A percentile compares a stretch with the other conserved stretches of the same genome.
These are phyloP conservation scores for Senna tora DNA, from an alignment of 306 rosid species.

Conservation along the genomic window DNA sequence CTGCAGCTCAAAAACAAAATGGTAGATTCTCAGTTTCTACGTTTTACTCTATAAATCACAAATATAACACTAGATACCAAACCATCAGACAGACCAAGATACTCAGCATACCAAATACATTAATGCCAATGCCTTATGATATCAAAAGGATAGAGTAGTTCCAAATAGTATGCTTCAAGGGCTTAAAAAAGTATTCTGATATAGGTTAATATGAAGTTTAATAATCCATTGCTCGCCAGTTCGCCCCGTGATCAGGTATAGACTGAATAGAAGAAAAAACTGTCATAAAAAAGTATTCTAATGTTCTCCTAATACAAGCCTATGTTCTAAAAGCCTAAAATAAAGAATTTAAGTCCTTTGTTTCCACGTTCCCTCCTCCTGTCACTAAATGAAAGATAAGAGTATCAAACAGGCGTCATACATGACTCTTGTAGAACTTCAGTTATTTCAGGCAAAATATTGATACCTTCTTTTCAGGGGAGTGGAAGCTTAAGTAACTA, in stretches of 20 bases:
- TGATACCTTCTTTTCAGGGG: not conserved
- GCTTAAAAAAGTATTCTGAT: not conserved
- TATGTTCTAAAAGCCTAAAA: constrained; percentile 17
- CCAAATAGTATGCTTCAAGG: constrained; percentile 3
- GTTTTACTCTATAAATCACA: constrained; percentile 9
- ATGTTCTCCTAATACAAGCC: not conserved
- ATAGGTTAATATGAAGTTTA: not conserved
- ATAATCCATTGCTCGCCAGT: not conserved
- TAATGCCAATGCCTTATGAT: not conserved
- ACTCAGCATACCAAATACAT: constrained; percentile 22
- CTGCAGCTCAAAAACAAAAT: constrained; percentile 56
- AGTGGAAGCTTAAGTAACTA: not conserved
- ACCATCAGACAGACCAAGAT: not conserved
- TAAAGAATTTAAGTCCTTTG: not conserved
- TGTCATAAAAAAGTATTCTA: not conserved
- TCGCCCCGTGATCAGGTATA: not conserved
- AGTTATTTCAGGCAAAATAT: not conserved
- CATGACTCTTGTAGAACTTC: not conserved
- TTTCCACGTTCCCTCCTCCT: constrained; percentile 8
- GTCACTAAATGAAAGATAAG: not conserved
- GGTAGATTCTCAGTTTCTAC: constrained; percentile 3
- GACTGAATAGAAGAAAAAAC: not conserved
- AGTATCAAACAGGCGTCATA: not conserved
- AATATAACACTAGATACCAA: constrained; percentile 3
- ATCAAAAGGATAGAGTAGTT: not conserved